Evolutionary conservation across 257 asterid genomes (phyloP), one percentile per base, ranked within the genome.

Genomic region (Henckelia pumila): DNA sequence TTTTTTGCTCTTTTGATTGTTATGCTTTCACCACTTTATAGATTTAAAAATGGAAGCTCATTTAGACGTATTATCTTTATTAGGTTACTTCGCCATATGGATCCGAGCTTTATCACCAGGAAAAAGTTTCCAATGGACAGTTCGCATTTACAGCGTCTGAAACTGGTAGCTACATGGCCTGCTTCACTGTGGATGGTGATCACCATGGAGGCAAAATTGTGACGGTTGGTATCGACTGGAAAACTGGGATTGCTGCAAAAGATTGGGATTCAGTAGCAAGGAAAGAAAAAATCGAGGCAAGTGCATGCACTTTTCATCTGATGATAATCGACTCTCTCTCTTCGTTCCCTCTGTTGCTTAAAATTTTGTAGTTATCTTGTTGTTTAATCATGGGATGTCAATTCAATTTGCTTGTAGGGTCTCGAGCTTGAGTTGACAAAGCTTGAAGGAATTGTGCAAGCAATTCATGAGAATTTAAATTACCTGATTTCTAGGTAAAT

Each of bases 21-120:
- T 1, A 37, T 7, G 52, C 33, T 52, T 13, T 55, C 61, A 49
- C 66, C 20, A 16, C 23, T 21, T 25, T 13, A 6, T 9, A 64
- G 63, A 49, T 52, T 28, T 63, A 5, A 33, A 40, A 52, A 16
- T 29, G 14, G 62, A 56, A 65, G 52, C 30, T 64, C 59, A 9
- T 11, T 32, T 50, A 67, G 40, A 56, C 26, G 11, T 59, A 33
- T 29, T 61, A 25, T 57, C 33, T 26, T 60, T 28, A 60, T 52
- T 64, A 92, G 96, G 96, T 93, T 58, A 82, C 83, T 63, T 88
- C 96, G 25, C 97, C 98, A n/a, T 89, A 77, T 67, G 98, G 92
- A 28, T 82, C 86, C 32, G 64, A 67, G 24, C 74, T 92, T 63
- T 81, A 89, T 71, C 83, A 86, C 66, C 69, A 86, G 64, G 86